phyloP scores from a whole-genome alignment of 108 stramenopile genomes.

The Phaeodactylum tricornutum region DNA sequence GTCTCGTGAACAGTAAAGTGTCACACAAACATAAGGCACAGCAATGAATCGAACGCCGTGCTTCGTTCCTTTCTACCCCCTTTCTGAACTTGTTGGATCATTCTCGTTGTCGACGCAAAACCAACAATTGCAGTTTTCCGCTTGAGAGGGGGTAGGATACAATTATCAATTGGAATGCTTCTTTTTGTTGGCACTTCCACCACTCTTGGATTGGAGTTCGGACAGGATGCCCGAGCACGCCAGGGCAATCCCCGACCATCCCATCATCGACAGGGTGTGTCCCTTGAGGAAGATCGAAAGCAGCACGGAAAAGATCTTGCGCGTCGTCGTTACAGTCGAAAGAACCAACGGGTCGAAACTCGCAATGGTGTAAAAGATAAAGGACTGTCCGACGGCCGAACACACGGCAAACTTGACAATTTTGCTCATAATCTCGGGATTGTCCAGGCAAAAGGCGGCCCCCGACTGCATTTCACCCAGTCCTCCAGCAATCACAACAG shows the following conservation, averaged over 20 bases:
- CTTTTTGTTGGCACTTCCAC: too few relatives aligned
- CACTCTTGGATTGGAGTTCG: constrained; percentile 68
- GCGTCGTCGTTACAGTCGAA: constrained; percentile 96
- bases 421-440: constrained; percentile 83
- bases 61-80: too few relatives aligned
- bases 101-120: too few relatives aligned
- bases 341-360: constrained; percentile 93
- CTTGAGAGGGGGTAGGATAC: too few relatives aligned
- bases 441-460: constrained; percentile 59
- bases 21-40: too few relatives aligned
- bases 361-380: constrained; percentile 98
- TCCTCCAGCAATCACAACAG: constrained; percentile 52
- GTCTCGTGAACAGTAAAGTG: too few relatives aligned
- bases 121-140: too few relatives aligned
- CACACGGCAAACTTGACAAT: constrained; percentile 87
- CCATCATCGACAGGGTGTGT: constrained; percentile 68
- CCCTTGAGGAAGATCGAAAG: constrained; percentile 88
- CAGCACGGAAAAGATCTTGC: constrained; percentile 96
- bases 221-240: constrained; percentile 81
- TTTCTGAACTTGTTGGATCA: too few relatives aligned
- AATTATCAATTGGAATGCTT: too few relatives aligned
- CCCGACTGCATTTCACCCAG: constrained; percentile 70
- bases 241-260: constrained; percentile 85
- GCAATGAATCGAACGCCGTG: too few relatives aligned
- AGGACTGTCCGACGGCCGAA: constrained; percentile 95